Evolutionary conservation across 306 rosid species (phyloP), one percentile per base, ranked within the genome.

Genomic region (Prosopis cineraria): DNA sequence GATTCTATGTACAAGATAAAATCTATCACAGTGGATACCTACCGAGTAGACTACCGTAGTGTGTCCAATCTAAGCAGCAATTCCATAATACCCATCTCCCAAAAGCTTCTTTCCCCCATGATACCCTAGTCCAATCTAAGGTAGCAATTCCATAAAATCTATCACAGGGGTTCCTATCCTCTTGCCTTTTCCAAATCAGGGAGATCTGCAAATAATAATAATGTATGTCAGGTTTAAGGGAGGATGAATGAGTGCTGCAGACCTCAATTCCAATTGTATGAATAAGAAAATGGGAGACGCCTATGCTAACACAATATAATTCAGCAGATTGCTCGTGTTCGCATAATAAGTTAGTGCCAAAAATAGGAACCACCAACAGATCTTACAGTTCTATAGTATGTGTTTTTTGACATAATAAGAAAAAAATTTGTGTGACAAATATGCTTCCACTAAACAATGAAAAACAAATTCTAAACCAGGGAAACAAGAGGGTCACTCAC

Each of bases 171-270:
- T 60, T 14, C 69, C 87, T 88, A 87, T 55, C 82, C 93, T 71
- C 96, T 86, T 33, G 91, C 98, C 88, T 91, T 93, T 78, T 91
- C 96, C 88, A 93, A 84, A 87, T 93, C 98, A 11, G 98, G 98
- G 59, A 93, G 97, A 91, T 91, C 97, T 93, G 93, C 81, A 74
- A 48, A 82, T 50, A 71, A 74, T 65, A 33, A 41, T 72, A 40
- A 63, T 71, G 73, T 63, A 69, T 65, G 24, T 72, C 31, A 68
- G 44, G 25, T 60, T 12, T 39, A 37, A 45, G 20, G 43, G 3
- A 19, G 19, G 44, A 34, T n/a, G n/a, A 78, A 75, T 73, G 47
- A 70, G 16, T 75, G 48, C 48, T 2, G 17, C 19, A 71, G n/a
- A 39, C 10, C 6, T 25, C 3, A 53, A 12, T 43, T 75, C 27